Percentiles rank a stretch among this genome's conserved stretches.
Conservation (phyloP, 331 rosid species). For the Arachis monticola region DNA sequence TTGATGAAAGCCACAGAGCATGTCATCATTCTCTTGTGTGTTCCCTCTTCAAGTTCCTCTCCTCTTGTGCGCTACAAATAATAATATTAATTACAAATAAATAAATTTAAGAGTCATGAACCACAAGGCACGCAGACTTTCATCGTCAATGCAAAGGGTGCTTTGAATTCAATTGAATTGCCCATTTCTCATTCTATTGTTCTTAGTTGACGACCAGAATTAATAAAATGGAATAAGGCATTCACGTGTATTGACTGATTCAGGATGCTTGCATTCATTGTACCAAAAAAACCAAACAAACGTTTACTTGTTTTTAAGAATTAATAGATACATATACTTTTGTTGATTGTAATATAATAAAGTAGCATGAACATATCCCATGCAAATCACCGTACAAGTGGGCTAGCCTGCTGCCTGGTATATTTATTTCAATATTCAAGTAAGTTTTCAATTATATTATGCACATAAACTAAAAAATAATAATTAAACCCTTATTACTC, state of each 20-base stretch:
- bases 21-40: conserved; percentile 42
- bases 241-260: conserved; percentile 41
- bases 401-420: no score
- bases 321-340: no score
- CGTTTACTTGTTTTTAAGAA: not conserved
- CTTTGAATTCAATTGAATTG: conserved; percentile 40
- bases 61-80: conserved; percentile 8
- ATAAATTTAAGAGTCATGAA: not conserved
- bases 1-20: conserved; percentile 71
- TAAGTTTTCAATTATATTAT: no score
- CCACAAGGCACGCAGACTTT: conserved; percentile 30
- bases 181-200: conserved; percentile 4
- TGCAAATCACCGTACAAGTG: no score
- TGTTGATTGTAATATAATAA: no score
- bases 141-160: conserved; percentile 19
- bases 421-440: no score
- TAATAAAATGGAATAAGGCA: conserved; percentile 24
- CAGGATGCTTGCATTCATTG: conserved; percentile 19
- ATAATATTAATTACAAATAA: not conserved
- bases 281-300: not conserved
- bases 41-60: not conserved
- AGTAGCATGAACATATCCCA: no score
- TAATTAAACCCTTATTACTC: no score
- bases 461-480: no score
- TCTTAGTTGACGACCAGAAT: conserved; percentile 6